phyloP scores from a whole-genome alignment of 2,329 filamentous ascomycete species.

The Pestalotiopsis sp. region DNA sequence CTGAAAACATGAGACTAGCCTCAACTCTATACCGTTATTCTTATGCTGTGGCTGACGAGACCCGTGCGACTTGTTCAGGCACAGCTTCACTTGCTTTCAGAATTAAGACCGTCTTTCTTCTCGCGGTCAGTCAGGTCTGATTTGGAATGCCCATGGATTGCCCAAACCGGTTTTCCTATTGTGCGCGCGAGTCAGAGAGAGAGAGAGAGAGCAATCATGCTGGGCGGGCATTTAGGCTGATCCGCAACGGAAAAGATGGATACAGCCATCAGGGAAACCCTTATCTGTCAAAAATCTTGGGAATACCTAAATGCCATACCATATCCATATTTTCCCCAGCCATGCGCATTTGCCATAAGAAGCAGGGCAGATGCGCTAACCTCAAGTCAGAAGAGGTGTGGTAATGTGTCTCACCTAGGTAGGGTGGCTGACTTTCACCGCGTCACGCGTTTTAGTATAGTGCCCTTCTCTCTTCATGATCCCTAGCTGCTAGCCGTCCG shows the following conservation, averaged over 20 bases:
- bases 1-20: constrained; percentile 5
- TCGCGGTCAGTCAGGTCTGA: background rate
- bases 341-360: constrained; percentile 18
- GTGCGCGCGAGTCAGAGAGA: background rate
- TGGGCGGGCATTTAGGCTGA: background rate
- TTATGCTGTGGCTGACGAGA: constrained; percentile 1
- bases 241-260: constrained; percentile 4
- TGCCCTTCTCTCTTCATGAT: constrained; percentile 23
- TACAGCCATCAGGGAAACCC: constrained; percentile 3
- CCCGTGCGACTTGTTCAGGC: background rate
- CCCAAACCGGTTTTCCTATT: background rate
- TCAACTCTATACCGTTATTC: constrained; percentile 2
- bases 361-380: background rate
- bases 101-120: background rate
- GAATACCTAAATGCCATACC: constrained; percentile 6
- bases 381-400: constrained; percentile 25
- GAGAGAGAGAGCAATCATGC: constrained; percentile 6
- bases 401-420: constrained; percentile 35
- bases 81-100: background rate
- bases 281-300: constrained; percentile 7
- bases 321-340: constrained; percentile 20
- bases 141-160: background rate
- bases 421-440: constrained; percentile 34
- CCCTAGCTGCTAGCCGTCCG: constrained; percentile 20
- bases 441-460: constrained; percentile 32